A percentile compares a stretch with the other conserved stretches of the same genome.
These are phyloP conservation scores for Chlorella sp. DNA, from an alignment of 139 green algal species.

Conservation along the genomic window DNA sequence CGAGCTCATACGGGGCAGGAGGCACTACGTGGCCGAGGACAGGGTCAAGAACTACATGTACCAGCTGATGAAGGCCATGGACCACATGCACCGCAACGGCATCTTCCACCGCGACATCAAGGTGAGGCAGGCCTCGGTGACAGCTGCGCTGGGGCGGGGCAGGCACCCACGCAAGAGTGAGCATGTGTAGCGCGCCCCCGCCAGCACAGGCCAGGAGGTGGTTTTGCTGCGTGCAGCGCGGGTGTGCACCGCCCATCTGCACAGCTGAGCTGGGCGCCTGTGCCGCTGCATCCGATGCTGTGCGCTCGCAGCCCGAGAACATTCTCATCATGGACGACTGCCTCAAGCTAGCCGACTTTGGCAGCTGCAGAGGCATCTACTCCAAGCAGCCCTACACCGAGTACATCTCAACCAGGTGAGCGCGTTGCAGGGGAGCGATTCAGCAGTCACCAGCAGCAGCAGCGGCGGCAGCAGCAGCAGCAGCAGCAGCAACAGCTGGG, in stretches of 20 bases:
- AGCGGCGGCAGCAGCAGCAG: not conserved
- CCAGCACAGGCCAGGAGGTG: no score
- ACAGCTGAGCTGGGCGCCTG: no score
- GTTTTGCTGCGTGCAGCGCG: no score
- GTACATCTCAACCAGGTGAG: slow-evolving; percentile 80
- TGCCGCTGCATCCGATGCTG: no score
- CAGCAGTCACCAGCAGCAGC: not conserved
- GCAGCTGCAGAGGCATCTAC: slow-evolving; percentile 78
- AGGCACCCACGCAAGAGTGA: no score
- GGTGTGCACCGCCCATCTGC: no score
- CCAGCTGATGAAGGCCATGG: slow-evolving; percentile 82
- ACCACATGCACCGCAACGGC: slow-evolving; percentile 84
- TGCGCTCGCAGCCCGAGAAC: slow-evolving; percentile 73
- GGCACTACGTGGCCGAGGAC: slow-evolving; percentile 80
- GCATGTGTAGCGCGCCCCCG: no score
- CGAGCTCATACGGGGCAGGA: slow-evolving; percentile 68
- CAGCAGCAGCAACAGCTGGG: no score
- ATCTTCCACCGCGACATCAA: slow-evolving; percentile 67
- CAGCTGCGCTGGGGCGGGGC: no score
- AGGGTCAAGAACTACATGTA: slow-evolving; percentile 74
- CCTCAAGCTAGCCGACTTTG: slow-evolving; percentile 83
- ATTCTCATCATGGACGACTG: slow-evolving; percentile 84
- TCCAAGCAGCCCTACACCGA: slow-evolving; percentile 84
- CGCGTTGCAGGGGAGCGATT: not conserved
- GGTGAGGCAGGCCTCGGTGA: not conserved